Evolutionary conservation across 2,329 filamentous ascomycete genomes (phyloP), one percentile per base, ranked within the genome.

Genomic region (Pseudogymnoascus sp.): DNA sequence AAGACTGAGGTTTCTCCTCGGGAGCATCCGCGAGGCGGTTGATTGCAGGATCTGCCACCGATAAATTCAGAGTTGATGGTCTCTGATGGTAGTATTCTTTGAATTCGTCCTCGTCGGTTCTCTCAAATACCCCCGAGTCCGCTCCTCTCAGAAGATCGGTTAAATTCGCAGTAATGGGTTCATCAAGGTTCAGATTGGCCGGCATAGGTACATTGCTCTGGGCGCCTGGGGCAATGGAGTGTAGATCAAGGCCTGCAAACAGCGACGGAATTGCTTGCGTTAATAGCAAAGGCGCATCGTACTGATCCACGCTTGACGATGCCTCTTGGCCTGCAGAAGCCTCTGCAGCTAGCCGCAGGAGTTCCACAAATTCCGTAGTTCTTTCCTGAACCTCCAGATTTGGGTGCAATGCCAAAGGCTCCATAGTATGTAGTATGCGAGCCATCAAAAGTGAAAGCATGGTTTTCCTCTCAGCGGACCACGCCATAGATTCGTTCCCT

Each of bases 321-420:
- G 82, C 76, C 9, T 82, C 79, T 64, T 92, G 88, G 1, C 80
- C 85, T 7, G 85, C 81, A 2, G 84, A 83, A 12, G 93, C 91
- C 75, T 99, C 94, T 1, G 86, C 85, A 2, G 90, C 91, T 47
- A 99, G 79, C 62, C 91, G 91, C 69, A 97, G 83, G 11, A 97
- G 79, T 71, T 99, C 94, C 0, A 91, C 81, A 67, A 96, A 95
- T 70, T 97, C 92, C 1, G 97, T 92, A 2, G 92, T 88, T 61
- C 94, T 85, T 73, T 97, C 94, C 74, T 99, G 94, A 3, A 99
- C 91, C 71, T 99, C 94, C 1, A 99, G 79, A 68, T 86, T 90
- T 0, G 93, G 92, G 71, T 97, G 91, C 39, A 87, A 79, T 0
- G 86, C 85, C 14, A 97, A 74, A 0, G 86, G 83, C 68, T 97